Evolutionary conservation across 345 rosid genomes (phyloP).

Genomic region (Salix brachista): DNA sequence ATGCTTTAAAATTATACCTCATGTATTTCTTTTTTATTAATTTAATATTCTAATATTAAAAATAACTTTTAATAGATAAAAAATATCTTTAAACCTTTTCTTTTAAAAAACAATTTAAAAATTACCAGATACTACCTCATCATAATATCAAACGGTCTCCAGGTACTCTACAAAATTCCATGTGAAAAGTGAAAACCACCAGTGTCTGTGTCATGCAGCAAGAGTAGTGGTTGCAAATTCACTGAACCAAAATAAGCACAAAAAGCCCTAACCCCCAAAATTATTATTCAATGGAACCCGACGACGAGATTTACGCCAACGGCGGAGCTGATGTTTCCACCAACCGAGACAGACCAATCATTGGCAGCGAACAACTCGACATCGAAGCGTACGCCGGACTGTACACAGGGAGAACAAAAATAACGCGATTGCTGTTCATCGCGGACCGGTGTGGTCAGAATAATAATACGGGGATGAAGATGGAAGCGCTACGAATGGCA

Average conservation of each 20-base stretch:
- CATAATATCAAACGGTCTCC: no score
- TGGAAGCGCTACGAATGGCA: constrained; percentile 89
- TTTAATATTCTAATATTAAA: no score
- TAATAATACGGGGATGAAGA: constrained; percentile 52
- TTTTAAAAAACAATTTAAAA: no score
- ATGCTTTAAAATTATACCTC: no score
- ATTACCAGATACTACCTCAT: no score
- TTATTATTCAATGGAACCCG: constrained; percentile 53
- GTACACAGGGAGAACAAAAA: constrained; percentile 83
- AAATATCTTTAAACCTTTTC: no score
- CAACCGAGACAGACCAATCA: constrained; percentile 48
- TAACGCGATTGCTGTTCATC: constrained; percentile 74
- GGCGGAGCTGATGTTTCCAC: constrained; percentile 42
- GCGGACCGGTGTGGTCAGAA: constrained; percentile 53
- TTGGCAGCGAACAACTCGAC: constrained; percentile 86
- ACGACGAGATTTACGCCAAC: constrained; percentile 74
- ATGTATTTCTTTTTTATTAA: no score
- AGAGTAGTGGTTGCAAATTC: background rate
- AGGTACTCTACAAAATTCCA: no score
- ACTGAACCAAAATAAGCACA: background rate
- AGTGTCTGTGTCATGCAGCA: background rate
- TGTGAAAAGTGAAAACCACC: background rate
- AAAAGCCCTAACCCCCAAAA: constrained; percentile 25
- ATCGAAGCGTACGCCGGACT: constrained; percentile 89
- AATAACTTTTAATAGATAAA: no score